phyloP scores from a whole-genome alignment of 2,329 filamentous ascomycete genomes.

The Stachybotrys elegans region DNA sequence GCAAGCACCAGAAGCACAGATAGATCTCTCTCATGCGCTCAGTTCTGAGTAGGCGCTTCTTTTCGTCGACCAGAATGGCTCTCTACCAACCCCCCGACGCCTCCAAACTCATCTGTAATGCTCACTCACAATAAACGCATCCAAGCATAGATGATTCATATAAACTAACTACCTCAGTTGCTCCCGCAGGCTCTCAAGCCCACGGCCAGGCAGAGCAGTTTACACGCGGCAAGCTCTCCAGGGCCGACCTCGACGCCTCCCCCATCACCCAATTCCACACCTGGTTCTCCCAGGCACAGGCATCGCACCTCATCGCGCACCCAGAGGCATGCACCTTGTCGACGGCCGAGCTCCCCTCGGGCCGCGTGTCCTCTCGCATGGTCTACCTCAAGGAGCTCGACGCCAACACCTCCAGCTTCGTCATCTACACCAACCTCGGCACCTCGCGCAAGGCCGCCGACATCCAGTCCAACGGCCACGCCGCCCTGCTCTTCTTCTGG shows the following conservation, averaged over 20 bases:
- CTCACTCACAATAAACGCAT: constrained; percentile 4
- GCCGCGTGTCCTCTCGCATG: constrained; percentile 76
- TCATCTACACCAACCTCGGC: constrained; percentile 90
- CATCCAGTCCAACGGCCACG: constrained; percentile 68
- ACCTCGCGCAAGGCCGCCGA: constrained; percentile 68
- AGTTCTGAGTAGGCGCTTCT: constrained; percentile 10
- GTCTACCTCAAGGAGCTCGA: constrained; percentile 98
- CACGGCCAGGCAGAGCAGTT: constrained; percentile 72
- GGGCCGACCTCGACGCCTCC: constrained; percentile 51
- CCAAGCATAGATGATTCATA: constrained; percentile 4
- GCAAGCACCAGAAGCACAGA: too few species aligned
- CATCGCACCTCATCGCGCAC: constrained; percentile 52
- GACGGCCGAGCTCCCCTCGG: constrained; percentile 77
- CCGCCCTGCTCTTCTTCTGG: constrained; percentile 89
- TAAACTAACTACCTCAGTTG: too few species aligned
- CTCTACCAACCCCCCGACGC: constrained; percentile 33
- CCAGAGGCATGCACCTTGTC: constrained; percentile 87
- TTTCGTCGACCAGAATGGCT: constrained; percentile 34
- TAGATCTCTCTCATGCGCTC: too few species aligned
- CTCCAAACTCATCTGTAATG: constrained; percentile 45
- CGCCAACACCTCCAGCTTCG: constrained; percentile 70
- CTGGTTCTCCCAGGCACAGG: constrained; percentile 78
- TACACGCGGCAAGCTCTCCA: constrained; percentile 55
- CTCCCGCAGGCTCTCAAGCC: constrained; percentile 54
- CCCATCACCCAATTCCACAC: constrained; percentile 81